Percentiles rank a stretch among this genome's conserved stretches.
Evolutionary conservation across 371 early-diverging fungal species (phyloP).

Genomic region (Choanephora cucurbitarum): DNA sequence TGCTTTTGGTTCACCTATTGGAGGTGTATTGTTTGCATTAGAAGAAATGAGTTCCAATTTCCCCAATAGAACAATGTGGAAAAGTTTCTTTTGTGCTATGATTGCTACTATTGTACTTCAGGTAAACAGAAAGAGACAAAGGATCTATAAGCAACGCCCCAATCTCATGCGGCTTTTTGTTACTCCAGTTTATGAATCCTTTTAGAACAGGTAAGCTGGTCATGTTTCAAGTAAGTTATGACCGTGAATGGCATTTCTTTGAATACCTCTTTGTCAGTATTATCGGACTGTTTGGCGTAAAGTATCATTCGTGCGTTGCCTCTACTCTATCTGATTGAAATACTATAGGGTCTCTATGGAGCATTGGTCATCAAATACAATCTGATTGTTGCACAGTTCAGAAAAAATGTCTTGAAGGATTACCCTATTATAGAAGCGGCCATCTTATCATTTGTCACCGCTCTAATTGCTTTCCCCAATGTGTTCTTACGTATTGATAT

Average conservation of each 20-base stretch:
- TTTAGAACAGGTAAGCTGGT: slow-evolving; percentile 94
- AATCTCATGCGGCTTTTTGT: not conserved
- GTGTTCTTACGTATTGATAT: slow-evolving; percentile 82
- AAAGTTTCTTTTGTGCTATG: slow-evolving; percentile 91
- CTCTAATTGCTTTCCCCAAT: slow-evolving; percentile 75
- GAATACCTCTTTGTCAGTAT: slow-evolving; percentile 82
- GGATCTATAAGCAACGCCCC: no score
- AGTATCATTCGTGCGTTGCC: no score
- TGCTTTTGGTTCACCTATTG: slow-evolving; percentile 91
- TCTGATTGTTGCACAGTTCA: slow-evolving; percentile 66
- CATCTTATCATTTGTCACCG: slow-evolving; percentile 71
- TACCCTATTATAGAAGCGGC: slow-evolving; percentile 79
- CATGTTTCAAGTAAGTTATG: slow-evolving; percentile 93
- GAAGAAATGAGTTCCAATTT: slow-evolving; percentile 97
- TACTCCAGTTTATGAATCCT: slow-evolving; percentile 76
- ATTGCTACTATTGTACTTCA: slow-evolving; percentile 90
- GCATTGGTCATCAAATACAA: slow-evolving; percentile 85
- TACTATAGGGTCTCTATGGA: slow-evolving; percentile 91
- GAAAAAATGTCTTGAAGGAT: slow-evolving; percentile 63
- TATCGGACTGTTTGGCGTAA: slow-evolving; percentile 89
- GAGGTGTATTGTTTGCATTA: slow-evolving; percentile 95
- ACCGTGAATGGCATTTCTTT: slow-evolving; percentile 88
- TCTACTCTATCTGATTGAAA: no score
- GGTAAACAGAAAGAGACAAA: slow-evolving; percentile 30
- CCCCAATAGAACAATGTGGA: slow-evolving; percentile 93